Evolutionary conservation across 805 yeast species (phyloP), one percentile per base, ranked within the genome.

Genomic region (Candida railenensis): DNA sequence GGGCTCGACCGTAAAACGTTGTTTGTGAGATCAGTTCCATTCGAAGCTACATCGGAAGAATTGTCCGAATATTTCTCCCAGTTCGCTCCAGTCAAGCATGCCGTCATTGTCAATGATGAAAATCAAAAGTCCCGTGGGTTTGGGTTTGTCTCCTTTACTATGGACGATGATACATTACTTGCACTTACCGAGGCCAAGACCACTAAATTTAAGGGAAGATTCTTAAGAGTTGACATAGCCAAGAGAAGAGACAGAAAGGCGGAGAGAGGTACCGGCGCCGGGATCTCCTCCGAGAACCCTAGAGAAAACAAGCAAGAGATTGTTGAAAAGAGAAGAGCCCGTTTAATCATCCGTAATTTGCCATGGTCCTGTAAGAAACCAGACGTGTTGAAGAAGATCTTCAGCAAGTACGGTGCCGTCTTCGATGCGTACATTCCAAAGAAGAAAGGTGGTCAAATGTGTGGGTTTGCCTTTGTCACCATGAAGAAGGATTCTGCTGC

Each of bases 351-450:
- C 34, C 79, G 99, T 61, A 94, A 94, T 63, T 78, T 94, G 65
- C 99, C 99, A 11, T 94, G 99, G 99, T 85, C 96, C 14, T 83
- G 94, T 40, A 82, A 92, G 61, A 82, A 85, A 49, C 85, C 95
- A 3, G 81, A 81, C 3, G 82, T 80, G 46, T 73, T 94, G 57
- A 83, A 78, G 58, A 83, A 83, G 55, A 59, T 82, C 5, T 94
- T 94, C 61, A 67, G 76, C 47, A 82, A 81, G 58, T 94, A 71
- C 61, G 99, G 99, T 43, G 84, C 87, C 22, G 96, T 94, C 32
- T 81, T 80, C 21, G 96, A 90, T 59, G 96, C 92, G 0, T 81
- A 82, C 54, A 89, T 94, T 54, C 99, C 99, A 40, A 81, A 88
- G 58, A 89, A 87, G 59, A 76, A 79, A 41, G 95, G 89, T 42